A percentile compares a stretch with the other conserved stretches of the same genome.
phyloP scores from a whole-genome alignment of 2,329 filamentous ascomycete genomes.

The Massarina eburnea region DNA sequence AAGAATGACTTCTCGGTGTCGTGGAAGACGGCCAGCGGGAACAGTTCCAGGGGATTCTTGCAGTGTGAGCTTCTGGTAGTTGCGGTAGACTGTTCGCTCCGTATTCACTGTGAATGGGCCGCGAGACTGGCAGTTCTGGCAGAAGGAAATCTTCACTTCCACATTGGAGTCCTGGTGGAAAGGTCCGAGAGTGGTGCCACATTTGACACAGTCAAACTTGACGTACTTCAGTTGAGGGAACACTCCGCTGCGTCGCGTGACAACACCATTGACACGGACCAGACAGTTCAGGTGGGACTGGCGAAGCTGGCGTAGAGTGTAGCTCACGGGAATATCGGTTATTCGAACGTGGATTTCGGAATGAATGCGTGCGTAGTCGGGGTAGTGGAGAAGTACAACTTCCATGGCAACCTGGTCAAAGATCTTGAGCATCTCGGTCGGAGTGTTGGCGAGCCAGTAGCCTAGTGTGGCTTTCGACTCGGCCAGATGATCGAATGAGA shows the following conservation, averaged over 20 bases:
- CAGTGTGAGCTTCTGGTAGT: constrained; percentile 96
- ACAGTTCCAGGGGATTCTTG: constrained; percentile 98
- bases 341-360: constrained; percentile 97
- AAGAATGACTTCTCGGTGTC: constrained; percentile 90
- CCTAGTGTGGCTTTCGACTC: constrained; percentile 90
- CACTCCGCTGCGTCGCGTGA: constrained; percentile 89
- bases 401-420: constrained; percentile 98
- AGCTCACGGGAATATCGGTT: constrained; percentile 89
- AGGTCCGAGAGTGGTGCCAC: constrained; percentile 84
- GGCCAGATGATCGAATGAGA: constrained; percentile 90
- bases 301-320: constrained; percentile 90
- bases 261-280: constrained; percentile 90
- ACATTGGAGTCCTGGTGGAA: constrained; percentile 97
- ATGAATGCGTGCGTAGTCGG: constrained; percentile 96
- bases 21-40: constrained; percentile 88
- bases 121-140: constrained; percentile 92
- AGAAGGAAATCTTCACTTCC: constrained; percentile 95
- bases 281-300: constrained; percentile 96
- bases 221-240: constrained; percentile 98
- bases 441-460: constrained; percentile 94
- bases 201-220: constrained; percentile 96
- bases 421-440: constrained; percentile 90
- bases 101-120: constrained; percentile 95
- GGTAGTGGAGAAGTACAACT: constrained; percentile 91
- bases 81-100: constrained; percentile 96